A percentile compares a stretch with the other conserved stretches of the same genome.
phyloP scores from a whole-genome alignment of 2,329 filamentous ascomycete species.

The Aspergillus sp. region DNA sequence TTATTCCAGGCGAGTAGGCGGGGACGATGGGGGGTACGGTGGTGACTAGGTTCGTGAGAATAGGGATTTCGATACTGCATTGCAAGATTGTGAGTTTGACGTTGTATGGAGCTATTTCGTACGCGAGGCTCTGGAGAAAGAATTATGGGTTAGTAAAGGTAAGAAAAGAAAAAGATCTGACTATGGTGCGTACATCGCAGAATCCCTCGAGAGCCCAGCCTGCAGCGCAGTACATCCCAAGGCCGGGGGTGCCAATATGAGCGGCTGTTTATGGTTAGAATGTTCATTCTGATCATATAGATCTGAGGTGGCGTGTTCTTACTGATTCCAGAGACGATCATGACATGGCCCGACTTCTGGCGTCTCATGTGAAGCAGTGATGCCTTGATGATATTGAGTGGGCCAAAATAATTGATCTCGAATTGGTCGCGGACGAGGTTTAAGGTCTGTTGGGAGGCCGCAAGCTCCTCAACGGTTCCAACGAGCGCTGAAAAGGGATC shows the following conservation, averaged over 20 bases:
- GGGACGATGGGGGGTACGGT: slow-evolving; percentile 74
- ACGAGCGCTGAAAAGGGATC: slow-evolving; percentile 64
- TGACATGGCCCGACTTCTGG: slow-evolving; percentile 83
- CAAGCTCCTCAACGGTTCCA: slow-evolving; percentile 87
- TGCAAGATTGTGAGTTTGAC: slow-evolving; percentile 95
- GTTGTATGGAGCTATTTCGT: slow-evolving; percentile 96
- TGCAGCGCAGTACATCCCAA: slow-evolving; percentile 87
- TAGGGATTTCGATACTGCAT: slow-evolving; percentile 87
- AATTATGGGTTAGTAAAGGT: slow-evolving; percentile 7
- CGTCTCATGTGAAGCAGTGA: slow-evolving; percentile 75
- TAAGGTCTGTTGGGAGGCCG: slow-evolving; percentile 68
- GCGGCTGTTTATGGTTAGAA: slow-evolving; percentile 54
- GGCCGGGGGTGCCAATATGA: slow-evolving; percentile 87
- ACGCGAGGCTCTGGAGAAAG: slow-evolving; percentile 66
- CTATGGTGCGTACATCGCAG: slow-evolving; percentile 65
- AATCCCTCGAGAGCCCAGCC: slow-evolving; percentile 96
- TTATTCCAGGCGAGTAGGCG: slow-evolving; percentile 66
- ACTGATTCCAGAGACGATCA: slow-evolving; percentile 83
- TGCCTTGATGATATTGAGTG: slow-evolving; percentile 93
- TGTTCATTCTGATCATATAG: background rate
- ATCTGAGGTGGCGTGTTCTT: slow-evolving; percentile 15
- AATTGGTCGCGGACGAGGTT: slow-evolving; percentile 88
- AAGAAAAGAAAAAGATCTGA: background rate
- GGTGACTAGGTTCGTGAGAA: slow-evolving; percentile 81
- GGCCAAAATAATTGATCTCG: slow-evolving; percentile 91